Evolutionary conservation across 1,284 basidiomycete species (phyloP).

Genomic region (Pseudozyma tsukubaensis): DNA sequence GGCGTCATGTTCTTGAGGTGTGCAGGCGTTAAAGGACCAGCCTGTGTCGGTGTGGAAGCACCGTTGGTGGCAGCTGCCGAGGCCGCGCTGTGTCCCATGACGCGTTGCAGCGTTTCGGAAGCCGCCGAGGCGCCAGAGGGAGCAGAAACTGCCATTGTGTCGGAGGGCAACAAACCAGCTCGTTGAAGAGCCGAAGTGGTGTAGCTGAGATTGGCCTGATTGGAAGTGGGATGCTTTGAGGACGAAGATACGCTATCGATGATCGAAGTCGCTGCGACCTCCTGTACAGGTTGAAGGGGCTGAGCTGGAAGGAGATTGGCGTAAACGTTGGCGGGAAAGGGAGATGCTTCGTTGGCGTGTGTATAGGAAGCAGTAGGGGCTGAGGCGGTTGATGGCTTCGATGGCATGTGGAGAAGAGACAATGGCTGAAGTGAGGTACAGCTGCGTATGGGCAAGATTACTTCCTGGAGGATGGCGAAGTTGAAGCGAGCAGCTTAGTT

Average conservation of each 20-base stretch:
- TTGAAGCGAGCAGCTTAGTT: too few relatives aligned
- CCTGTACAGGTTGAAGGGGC: constrained; percentile 44
- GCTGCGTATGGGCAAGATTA: neutral
- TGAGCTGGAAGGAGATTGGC: constrained; percentile 8
- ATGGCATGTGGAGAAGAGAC: constrained; percentile 25
- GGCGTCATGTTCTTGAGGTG: constrained; percentile 52
- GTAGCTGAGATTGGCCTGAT: constrained; percentile 19
- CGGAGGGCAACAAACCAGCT: constrained; percentile 32
- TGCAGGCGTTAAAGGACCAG: constrained; percentile 40
- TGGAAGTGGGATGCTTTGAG: constrained; percentile 16
- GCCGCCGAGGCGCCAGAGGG: constrained; percentile 33
- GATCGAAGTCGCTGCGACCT: constrained; percentile 35
- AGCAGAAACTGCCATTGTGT: constrained; percentile 16
- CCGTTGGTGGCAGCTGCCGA: constrained; percentile 29
- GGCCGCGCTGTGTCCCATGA: constrained; percentile 38
- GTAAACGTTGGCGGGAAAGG: constrained; percentile 9
- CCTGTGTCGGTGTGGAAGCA: constrained; percentile 22
- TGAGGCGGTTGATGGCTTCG: constrained; percentile 14
- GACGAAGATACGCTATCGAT: constrained; percentile 18
- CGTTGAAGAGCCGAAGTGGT: constrained; percentile 43
- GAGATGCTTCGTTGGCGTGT: constrained; percentile 20
- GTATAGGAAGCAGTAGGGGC: constrained; percentile 15
- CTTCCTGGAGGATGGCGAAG: too few relatives aligned
- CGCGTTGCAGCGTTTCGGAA: constrained; percentile 41
- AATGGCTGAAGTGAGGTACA: neutral